Evolutionary conservation across 805 yeast genomes (phyloP), one percentile per base, ranked within the genome.

Genomic region (Candida ipomoeae): DNA sequence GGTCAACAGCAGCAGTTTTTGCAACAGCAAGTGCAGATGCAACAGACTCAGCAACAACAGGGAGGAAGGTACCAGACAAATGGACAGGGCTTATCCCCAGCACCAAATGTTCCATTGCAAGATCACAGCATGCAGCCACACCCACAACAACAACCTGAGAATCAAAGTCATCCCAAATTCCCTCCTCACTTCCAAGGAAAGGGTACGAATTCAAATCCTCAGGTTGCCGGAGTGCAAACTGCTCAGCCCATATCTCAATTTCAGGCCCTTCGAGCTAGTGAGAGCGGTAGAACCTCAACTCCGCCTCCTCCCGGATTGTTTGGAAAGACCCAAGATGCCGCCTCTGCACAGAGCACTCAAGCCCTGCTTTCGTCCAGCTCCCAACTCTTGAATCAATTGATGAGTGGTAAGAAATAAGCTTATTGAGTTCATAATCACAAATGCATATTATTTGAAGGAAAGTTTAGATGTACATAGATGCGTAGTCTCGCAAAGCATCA

Each of bases 271-370:
- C 61, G 65, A 46, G 50, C 56, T 44, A 67, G 62, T 48, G 77
- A 71, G 37, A 68, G 74, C 6, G 56, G 59, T 20, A 67, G 62
- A 50, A 63, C 80, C 6, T 70, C 80, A 15, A 79, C 88, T 3
- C 85, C 87, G 29, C 87, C 89, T 4, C 91, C 91, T 37, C 92
- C 90, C 5, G 90, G 90, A 5, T 73, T 84, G 58, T 80, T 82
- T 58, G 62, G 56, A 20, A 54, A 56, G 43, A 50, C 42, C 11
- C 56, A 55, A 13, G 54, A 55, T n/a, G 38, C 50, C 39, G 32
- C 42, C 20, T 48, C 54, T 20, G 41, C 20, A 20, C 50, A 45
- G 18, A 29, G 51, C 43, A 23, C 49, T 15, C 53, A 49, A 31
- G 60, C 54, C 6, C 59, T 55, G 46, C 67, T 66, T 6, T 80